A percentile compares a stretch with the other conserved stretches of the same genome.
Conservation (phyloP, 208 protist species). For the Trypanosoma mega region DNA sequence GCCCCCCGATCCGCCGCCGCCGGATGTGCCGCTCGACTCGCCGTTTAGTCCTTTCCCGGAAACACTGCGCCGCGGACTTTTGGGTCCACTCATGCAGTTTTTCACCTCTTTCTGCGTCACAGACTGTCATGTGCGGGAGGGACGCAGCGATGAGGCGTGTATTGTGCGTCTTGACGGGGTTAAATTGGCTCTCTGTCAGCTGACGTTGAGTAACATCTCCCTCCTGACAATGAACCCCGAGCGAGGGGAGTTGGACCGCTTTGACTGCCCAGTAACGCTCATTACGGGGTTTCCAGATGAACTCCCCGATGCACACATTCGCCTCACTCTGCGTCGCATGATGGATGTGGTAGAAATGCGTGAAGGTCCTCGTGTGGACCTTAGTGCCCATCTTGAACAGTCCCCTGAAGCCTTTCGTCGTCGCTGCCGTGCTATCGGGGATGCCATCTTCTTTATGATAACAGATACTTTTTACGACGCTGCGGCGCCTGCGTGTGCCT, state of each 20-base stretch:
- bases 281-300: slow-evolving; percentile 26
- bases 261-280: slow-evolving; percentile 21
- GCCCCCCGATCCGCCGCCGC: neutral
- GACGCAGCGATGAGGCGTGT: slow-evolving; percentile 17
- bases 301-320: slow-evolving; percentile 18
- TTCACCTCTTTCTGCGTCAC: slow-evolving; percentile 28
- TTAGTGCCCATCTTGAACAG: slow-evolving; percentile 6
- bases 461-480: slow-evolving; percentile 9
- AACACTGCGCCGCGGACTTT: slow-evolving; percentile 21
- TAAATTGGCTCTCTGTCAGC: slow-evolving; percentile 20
- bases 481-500: neutral
- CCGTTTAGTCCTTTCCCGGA: slow-evolving; percentile 33
- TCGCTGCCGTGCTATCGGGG: slow-evolving; percentile 14
- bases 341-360: slow-evolving; percentile 26
- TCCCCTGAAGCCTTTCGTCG: slow-evolving; percentile 22
- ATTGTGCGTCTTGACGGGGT: slow-evolving; percentile 29
- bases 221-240: slow-evolving; percentile 18
- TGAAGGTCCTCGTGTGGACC: slow-evolving; percentile 14
- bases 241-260: slow-evolving; percentile 11
- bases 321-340: slow-evolving; percentile 19
- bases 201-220: slow-evolving; percentile 21
- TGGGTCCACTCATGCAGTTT: slow-evolving; percentile 32
- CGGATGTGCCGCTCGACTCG: slow-evolving; percentile 7
- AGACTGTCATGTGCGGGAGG: slow-evolving; percentile 20
- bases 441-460: slow-evolving; percentile 17